Base-by-base conservation (phyloP, 2,329 filamentous ascomycete genomes). In the Pseudogymnoascus sp. region DNA sequence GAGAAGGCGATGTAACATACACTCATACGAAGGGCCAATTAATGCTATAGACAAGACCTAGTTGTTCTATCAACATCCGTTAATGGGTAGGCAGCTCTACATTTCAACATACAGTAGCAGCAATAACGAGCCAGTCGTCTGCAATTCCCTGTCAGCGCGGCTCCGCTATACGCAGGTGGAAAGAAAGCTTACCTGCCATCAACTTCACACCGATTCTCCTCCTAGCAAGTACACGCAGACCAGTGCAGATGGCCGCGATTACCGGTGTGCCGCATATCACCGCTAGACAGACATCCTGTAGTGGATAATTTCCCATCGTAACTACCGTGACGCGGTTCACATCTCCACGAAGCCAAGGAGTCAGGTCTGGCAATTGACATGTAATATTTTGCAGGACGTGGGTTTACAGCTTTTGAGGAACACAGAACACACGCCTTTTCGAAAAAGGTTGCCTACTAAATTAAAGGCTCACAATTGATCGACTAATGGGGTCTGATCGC, bases 91-190 rank as follows among this genome's bases (percentile, higher is more conserved):
- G 14, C 43, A 28, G 43, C 11, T 28, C 43, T n/a, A 28, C 21
- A 49, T 49, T 28, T n/a, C 43, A 28, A 49, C 43, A 4, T 49
- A 49, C 43, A 28, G 43, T 49, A n/a, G 43, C 43, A 49, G 21
- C 43, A 49, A 49, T 25, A n/a, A 49, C 23, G 23, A 49, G 43
- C 43, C 43, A 49, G 43, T 49, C 43, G 43, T 49, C 43, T 49
- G 14, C 14, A 49, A 49, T 28, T n/a, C 23, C 21, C 7, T 49
- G 43, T 49, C 23, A 49, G 43, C 8, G 23, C 23, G 23, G 43
- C 12, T 49, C 43, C 14, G 14, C 43, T 49, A 8, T 1, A 14
- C 14, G 16, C 43, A 5, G 14, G 14, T 5, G 3, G 23, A 5
- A 28, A 28, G 21, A 28, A 16, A 49, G 28, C 23, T 14, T 28